Percentiles rank a stretch among this genome's conserved stretches.
These are phyloP conservation scores for Dissophora globulifera DNA, from an alignment of 192 early-diverging fungal genomes.

Conservation along the genomic window DNA sequence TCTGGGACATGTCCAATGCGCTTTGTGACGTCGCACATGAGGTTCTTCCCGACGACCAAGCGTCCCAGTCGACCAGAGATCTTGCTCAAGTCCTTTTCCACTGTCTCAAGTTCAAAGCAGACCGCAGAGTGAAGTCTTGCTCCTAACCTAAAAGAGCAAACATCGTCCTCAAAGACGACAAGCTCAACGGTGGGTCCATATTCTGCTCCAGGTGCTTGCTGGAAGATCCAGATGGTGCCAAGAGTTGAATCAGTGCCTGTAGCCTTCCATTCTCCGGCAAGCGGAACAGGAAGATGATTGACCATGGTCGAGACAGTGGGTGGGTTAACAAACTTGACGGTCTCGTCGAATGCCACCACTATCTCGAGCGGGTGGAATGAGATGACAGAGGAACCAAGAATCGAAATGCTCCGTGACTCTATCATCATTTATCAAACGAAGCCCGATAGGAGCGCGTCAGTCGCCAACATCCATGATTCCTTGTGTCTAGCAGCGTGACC, in stretches of 20 bases:
- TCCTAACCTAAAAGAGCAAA: constrained; percentile 27
- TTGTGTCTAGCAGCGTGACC: no score
- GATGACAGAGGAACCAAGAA: constrained; percentile 45
- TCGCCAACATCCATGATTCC: no score
- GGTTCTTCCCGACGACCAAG: constrained; percentile 32
- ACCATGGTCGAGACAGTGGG: constrained; percentile 37
- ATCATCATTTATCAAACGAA: no score
- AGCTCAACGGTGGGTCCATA: constrained; percentile 48
- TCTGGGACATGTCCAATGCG: constrained; percentile 24
- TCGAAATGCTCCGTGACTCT: constrained; percentile 39
- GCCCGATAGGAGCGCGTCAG: no score
- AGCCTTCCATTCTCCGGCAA: constrained; percentile 50
- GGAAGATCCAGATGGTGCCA: constrained; percentile 46
- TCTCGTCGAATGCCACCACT: constrained; percentile 55
- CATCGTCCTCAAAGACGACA: constrained; percentile 32
- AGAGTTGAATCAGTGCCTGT: constrained; percentile 28
- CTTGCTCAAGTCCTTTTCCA: constrained; percentile 15
- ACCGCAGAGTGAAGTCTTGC: constrained; percentile 17
- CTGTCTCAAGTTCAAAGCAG: constrained; percentile 44
- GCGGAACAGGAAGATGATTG: constrained; percentile 13
- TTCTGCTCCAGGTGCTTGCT: constrained; percentile 12
- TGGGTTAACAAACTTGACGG: constrained; percentile 23
- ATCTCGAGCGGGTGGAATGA: constrained; percentile 44
- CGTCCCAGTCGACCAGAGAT: constrained; percentile 28
- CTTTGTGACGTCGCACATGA: constrained; percentile 47